Percentiles rank a stretch among this genome's conserved stretches.
Evolutionary conservation across 2,329 filamentous ascomycete species (phyloP).

Genomic region (Fusarium falciforme): DNA sequence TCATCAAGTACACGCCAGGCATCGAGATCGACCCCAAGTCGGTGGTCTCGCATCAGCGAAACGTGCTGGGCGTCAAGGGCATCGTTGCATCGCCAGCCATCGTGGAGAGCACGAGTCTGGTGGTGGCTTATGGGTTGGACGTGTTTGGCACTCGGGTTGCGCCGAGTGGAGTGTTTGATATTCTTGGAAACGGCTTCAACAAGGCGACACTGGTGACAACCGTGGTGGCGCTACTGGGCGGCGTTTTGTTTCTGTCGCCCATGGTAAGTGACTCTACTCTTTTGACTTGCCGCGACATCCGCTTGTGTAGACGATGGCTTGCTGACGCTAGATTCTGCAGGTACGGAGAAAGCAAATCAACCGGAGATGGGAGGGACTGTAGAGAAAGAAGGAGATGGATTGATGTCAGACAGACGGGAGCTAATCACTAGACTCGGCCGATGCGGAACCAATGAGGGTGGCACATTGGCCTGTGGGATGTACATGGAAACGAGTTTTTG

Average conservation of each 20-base stretch:
- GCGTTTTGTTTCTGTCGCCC: conserved; percentile 82
- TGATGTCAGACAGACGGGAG: conserved; percentile 34
- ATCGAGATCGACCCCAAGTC: conserved; percentile 87
- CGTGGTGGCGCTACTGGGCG: conserved; percentile 80
- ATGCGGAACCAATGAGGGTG: conserved; percentile 19
- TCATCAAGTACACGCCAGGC: conserved; percentile 79
- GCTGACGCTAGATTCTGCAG: conserved; percentile 53
- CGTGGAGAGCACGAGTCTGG: conserved; percentile 90
- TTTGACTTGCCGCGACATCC: not conserved
- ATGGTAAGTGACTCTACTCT: conserved; percentile 73
- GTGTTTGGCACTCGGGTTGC: conserved; percentile 87
- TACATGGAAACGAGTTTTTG: conserved; percentile 38
- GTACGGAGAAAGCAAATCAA: conserved; percentile 77
- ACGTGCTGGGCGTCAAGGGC: conserved; percentile 79
- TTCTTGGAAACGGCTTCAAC: conserved; percentile 93
- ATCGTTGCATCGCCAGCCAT: conserved; percentile 82
- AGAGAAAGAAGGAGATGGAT: conserved; percentile 21
- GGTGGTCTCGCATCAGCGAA: conserved; percentile 83
- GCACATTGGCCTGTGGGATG: conserved; percentile 30
- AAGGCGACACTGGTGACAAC: conserved; percentile 87
- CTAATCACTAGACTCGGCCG: conserved; percentile 26
- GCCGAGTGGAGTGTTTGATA: conserved; percentile 92
- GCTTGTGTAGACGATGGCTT: not conserved
- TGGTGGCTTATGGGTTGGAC: conserved; percentile 90
- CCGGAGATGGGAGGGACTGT: conserved; percentile 65